Percentiles rank a stretch among this genome's conserved stretches.
These are phyloP conservation scores for Rhizophagus prolifer DNA, from an alignment of 192 early-diverging fungal species.

Conservation along the genomic window DNA sequence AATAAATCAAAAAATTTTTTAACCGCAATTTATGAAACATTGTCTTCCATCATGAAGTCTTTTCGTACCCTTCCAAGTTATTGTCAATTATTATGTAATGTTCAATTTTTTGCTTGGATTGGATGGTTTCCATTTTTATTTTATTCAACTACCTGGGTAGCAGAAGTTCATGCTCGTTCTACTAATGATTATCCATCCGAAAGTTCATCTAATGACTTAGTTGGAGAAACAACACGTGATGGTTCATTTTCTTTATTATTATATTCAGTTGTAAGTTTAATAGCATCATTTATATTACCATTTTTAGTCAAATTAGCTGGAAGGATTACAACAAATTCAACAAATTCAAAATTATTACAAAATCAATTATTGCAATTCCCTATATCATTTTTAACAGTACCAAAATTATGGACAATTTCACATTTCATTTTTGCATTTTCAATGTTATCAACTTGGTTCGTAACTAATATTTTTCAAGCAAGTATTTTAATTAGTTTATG, in stretches of 20 bases:
- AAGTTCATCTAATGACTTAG: constrained; percentile 7
- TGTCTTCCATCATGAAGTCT: constrained; percentile 38
- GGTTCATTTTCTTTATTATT: constrained; percentile 89
- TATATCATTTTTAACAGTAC: constrained; percentile 37
- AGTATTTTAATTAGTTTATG: constrained; percentile 68
- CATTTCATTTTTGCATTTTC: constrained; percentile 67
- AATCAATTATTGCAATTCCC: constrained; percentile 31
- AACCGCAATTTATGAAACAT: constrained; percentile 21
- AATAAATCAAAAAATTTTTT: constrained; percentile 27
- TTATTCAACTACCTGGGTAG: constrained; percentile 68
- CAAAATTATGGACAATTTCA: constrained; percentile 69
- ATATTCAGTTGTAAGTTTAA: constrained; percentile 76
- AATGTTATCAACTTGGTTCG: constrained; percentile 67
- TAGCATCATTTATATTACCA: constrained; percentile 48
- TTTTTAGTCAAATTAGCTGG: constrained; percentile 36
- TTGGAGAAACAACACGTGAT: constrained; percentile 64
- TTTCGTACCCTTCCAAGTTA: constrained; percentile 68
- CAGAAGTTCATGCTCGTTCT: constrained; percentile 46
- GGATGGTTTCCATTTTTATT: constrained; percentile 95
- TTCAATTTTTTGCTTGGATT: constrained; percentile 96
- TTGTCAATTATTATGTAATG: constrained; percentile 77
- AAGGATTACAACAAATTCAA: neutral
- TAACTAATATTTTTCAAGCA: constrained; percentile 54
- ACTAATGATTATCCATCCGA: constrained; percentile 27
- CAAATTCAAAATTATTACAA: neutral